Evolutionary conservation across 2,329 filamentous ascomycete species (phyloP).

Genomic region (Talaromyces sp.): DNA sequence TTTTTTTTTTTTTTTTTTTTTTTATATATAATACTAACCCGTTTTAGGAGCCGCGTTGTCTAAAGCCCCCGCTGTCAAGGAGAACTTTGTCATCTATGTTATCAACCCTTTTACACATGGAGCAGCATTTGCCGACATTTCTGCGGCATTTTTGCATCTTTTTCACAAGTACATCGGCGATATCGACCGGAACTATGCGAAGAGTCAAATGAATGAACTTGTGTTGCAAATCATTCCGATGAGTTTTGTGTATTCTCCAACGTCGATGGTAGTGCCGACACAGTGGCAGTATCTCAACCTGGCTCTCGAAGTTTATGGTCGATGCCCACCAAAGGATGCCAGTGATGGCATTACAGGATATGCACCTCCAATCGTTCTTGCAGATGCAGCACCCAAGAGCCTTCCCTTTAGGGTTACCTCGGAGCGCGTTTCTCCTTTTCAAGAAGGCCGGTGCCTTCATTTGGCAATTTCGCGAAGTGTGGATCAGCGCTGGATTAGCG

Average conservation of each 20-base stretch:
- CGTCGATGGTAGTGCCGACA: constrained; percentile 47
- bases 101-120: constrained; percentile 50
- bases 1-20: no score
- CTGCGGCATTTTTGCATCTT: constrained; percentile 52
- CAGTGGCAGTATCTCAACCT: constrained; percentile 45
- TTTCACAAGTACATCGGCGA: constrained; percentile 49
- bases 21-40: neutral
- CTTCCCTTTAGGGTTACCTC: constrained; percentile 52
- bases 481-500: constrained; percentile 54
- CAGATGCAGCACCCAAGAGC: constrained; percentile 46
- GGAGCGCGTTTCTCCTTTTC: constrained; percentile 50
- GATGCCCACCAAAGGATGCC: constrained; percentile 45
- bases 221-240: constrained; percentile 56
- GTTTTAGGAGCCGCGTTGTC: constrained; percentile 31
- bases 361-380: constrained; percentile 51
- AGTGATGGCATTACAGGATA: constrained; percentile 37
- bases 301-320: constrained; percentile 54
- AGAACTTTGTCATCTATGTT: constrained; percentile 54
- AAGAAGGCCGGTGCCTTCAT: constrained; percentile 54
- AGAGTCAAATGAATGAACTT: constrained; percentile 40
- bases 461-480: constrained; percentile 53
- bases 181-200: constrained; percentile 24
- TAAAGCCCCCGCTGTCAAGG: constrained; percentile 24
- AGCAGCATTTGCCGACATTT: constrained; percentile 46
- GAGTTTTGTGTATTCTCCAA: constrained; percentile 47